Conservation (phyloP, 2,329 filamentous ascomycete species). For the Fusarium multiceps region DNA sequence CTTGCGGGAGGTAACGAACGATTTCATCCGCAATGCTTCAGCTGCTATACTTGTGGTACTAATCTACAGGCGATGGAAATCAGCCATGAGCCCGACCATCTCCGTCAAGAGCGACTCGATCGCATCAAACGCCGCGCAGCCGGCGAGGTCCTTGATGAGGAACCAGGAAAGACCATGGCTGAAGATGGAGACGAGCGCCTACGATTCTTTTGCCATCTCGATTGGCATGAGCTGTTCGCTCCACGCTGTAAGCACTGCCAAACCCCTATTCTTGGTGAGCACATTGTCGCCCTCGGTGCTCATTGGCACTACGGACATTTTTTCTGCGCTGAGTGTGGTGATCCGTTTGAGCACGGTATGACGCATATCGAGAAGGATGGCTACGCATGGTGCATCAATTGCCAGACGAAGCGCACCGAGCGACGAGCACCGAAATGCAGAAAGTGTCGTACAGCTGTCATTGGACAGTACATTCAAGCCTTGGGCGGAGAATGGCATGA, state of each 20-base stretch:
- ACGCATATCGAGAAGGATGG: constrained; percentile 93
- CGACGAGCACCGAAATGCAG: constrained; percentile 88
- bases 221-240: constrained; percentile 95
- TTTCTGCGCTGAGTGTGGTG: constrained; percentile 98
- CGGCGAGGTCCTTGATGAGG: constrained; percentile 70
- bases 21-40: constrained; percentile 95
- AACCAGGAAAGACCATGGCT: constrained; percentile 70
- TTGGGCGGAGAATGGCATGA: constrained; percentile 95
- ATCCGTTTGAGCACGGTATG: constrained; percentile 82
- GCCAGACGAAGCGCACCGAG: constrained; percentile 92
- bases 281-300: constrained; percentile 91
- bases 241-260: constrained; percentile 96
- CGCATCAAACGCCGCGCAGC: constrained; percentile 73
- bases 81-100: constrained; percentile 85
- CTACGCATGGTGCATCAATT: constrained; percentile 95
- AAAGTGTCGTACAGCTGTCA: constrained; percentile 84
- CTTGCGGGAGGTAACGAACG: constrained; percentile 77
- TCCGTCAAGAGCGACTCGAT: constrained; percentile 76
- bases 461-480: constrained; percentile 90
- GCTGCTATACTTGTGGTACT: constrained; percentile 87
- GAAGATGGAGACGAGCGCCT: constrained; percentile 79
- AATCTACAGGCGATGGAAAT: constrained; percentile 95
- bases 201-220: constrained; percentile 97
- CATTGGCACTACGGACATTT: constrained; percentile 99
- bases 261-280: constrained; percentile 95